A percentile compares a stretch with the other conserved stretches of the same genome.
These are phyloP conservation scores for Wickerhamiella bombiphila DNA, from an alignment of 805 yeast genomes.

Conservation along the genomic window DNA sequence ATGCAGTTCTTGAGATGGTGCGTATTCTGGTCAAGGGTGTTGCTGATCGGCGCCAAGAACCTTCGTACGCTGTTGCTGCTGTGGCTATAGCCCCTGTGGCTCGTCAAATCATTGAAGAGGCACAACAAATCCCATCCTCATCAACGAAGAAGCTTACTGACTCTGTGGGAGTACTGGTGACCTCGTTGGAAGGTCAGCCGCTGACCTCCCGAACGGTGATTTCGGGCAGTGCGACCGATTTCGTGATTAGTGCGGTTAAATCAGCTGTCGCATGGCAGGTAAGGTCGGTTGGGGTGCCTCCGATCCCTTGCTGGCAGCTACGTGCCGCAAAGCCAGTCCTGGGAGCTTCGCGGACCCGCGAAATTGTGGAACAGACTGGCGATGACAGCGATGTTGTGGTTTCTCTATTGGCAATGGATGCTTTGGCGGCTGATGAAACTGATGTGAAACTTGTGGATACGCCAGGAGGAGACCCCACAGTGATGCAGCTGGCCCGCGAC, in stretches of 20 bases:
- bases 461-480: background rate
- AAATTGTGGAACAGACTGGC: slow-evolving; percentile 5
- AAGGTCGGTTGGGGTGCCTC: slow-evolving; percentile 12
- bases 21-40: background rate
- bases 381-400: slow-evolving; percentile 2
- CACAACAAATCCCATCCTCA: no score
- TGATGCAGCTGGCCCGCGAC: slow-evolving; percentile 4
- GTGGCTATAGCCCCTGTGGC: no score
- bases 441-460: slow-evolving; percentile 3
- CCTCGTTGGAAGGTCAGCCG: no score
- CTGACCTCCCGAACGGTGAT: slow-evolving; percentile 1
- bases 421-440: slow-evolving; percentile 3
- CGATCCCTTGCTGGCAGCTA: slow-evolving; percentile 5
- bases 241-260: background rate
- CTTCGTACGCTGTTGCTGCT: background rate
- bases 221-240: slow-evolving; percentile 3
- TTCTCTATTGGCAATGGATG: slow-evolving; percentile 11
- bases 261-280: slow-evolving; percentile 11
- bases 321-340: slow-evolving; percentile 7
- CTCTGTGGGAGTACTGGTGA: no score
- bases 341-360: slow-evolving; percentile 5
- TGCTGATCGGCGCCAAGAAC: background rate
- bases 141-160: background rate
- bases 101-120: no score
- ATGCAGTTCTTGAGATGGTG: slow-evolving; percentile 8